Conservation (phyloP, 192 early-diverging fungal species). For the Gonapodya sp. region DNA sequence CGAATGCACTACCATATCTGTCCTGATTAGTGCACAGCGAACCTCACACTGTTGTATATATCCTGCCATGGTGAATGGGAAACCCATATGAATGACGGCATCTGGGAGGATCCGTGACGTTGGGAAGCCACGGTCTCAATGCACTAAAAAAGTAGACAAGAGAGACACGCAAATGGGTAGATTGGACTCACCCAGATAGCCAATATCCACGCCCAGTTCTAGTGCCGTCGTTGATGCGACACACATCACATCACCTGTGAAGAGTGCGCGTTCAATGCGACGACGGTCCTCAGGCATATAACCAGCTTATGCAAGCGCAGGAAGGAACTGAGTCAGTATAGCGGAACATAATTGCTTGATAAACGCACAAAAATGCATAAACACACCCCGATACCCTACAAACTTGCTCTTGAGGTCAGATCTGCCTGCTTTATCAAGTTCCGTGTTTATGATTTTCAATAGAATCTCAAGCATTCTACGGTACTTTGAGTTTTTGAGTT, state of each 20-base stretch:
- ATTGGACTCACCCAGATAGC: conserved; percentile 22
- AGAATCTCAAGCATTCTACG: conserved; percentile 1
- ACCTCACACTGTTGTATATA: conserved; percentile 71
- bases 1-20: too few species aligned
- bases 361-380: neutral
- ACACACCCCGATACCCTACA: conserved; percentile 42
- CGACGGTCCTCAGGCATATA: conserved; percentile 59
- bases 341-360: neutral
- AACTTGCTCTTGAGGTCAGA: neutral
- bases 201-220: conserved; percentile 78
- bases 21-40: too few species aligned
- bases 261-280: conserved; percentile 58
- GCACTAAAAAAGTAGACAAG: neutral
- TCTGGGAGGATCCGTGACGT: conserved; percentile 24
- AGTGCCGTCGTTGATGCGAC: conserved; percentile 71
- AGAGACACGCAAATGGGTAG: neutral
- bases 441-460: neutral
- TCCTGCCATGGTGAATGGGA: conserved; percentile 47
- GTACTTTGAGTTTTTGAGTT: too few species aligned
- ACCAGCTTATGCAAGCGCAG: conserved; percentile 36
- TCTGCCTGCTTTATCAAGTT: neutral
- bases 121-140: too few species aligned
- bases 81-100: conserved; percentile 63
- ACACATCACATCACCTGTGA: conserved; percentile 46
- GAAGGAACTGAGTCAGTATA: neutral